These are phyloP conservation scores for Piromyces sp. DNA, from an alignment of 192 early-diverging fungal genomes.

Conservation along the genomic window DNA sequence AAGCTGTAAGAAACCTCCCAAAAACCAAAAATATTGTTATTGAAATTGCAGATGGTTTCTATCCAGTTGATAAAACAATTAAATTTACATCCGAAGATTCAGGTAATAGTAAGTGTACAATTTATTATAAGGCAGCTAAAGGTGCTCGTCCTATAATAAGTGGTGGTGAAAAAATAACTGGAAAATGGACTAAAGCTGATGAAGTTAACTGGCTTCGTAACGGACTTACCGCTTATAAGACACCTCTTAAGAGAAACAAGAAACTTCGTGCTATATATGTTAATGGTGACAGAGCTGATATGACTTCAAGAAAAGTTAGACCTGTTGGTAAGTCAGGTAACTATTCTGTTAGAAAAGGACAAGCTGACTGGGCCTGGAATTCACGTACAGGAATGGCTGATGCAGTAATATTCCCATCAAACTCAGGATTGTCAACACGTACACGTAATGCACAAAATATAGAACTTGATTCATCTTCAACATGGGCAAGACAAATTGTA, in stretches of 20 bases:
- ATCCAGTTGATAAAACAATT: not conserved
- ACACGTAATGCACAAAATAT: not conserved
- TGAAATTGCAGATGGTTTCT: not conserved
- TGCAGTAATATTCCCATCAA: not conserved
- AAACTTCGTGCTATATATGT: not conserved
- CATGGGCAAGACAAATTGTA: not conserved
- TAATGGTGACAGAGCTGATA: not conserved
- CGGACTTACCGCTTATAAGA: not conserved
- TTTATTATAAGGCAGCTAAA: not conserved
- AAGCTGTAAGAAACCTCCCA: not conserved
- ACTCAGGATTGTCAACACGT: not conserved
- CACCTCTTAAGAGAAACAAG: not conserved
- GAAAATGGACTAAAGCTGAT: not conserved
- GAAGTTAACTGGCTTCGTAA: not conserved
- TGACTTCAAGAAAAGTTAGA: not conserved
- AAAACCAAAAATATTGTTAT: not conserved
- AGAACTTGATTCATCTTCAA: not conserved
- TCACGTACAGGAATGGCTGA: not conserved
- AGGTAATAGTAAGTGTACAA: not conserved
- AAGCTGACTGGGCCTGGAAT: not conserved
- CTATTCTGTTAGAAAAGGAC: not conserved
- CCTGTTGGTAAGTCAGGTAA: not conserved
- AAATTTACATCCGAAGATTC: not conserved
- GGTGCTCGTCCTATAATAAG: not conserved
- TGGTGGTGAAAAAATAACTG: not conserved